These are phyloP conservation scores for Solanum sparsipilum DNA, from an alignment of 257 asterid genomes.

Conservation along the genomic window DNA sequence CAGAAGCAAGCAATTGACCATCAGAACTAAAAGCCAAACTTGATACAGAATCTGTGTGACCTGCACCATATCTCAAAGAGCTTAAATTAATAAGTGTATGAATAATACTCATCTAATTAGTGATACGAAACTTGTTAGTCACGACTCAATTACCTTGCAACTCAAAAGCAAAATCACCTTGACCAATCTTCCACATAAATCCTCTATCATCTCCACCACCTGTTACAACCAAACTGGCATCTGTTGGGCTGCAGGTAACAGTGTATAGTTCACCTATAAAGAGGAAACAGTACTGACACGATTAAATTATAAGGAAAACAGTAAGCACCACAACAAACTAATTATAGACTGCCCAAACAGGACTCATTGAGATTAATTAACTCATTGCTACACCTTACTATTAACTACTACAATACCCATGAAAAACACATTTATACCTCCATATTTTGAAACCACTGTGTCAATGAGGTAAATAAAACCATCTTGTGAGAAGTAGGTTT, in stretches of 20 bases:
- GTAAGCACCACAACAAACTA: neutral
- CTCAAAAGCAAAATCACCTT: conserved; percentile 74
- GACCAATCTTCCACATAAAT: conserved; percentile 66
- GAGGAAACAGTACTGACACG: neutral
- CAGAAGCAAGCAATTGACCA: conserved; percentile 83
- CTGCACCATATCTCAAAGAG: conserved; percentile 32
- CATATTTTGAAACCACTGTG: neutral
- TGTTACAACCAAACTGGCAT: conserved; percentile 75
- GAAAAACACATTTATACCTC: neutral
- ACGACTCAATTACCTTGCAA: conserved; percentile 41
- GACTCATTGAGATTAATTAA: neutral
- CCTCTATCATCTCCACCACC: conserved; percentile 98
- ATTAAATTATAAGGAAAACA: neutral
- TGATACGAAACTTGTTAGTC: neutral
- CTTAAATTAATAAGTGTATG: neutral
- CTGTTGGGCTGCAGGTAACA: conserved; percentile 74
- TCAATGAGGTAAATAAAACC: neutral
- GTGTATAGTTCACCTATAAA: conserved; percentile 68
- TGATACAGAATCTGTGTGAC: conserved; percentile 74
- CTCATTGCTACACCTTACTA: neutral
- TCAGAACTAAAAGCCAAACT: conserved; percentile 72
- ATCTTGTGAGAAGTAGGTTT: neutral
- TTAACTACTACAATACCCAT: neutral
- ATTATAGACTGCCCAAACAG: neutral
- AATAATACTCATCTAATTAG: neutral